These are phyloP conservation scores for Schizochytrium sp. DNA, from an alignment of 108 stramenopile species.

Conservation along the genomic window DNA sequence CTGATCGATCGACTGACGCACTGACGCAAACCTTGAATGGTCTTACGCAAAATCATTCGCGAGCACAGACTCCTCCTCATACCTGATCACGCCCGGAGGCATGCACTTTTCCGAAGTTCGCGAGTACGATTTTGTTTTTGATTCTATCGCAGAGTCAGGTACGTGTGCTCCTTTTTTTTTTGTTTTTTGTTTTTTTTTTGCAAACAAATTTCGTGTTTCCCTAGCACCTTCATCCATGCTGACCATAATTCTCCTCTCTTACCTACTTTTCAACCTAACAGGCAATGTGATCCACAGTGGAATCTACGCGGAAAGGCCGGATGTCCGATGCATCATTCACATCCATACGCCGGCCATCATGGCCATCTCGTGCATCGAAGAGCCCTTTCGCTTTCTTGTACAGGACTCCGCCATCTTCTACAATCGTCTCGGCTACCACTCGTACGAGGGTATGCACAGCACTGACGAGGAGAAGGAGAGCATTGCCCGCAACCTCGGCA, in stretches of 20 bases:
- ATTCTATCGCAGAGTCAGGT: not conserved
- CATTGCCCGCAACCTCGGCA: not conserved
- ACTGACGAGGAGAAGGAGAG: conserved; percentile 10
- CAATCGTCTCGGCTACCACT: conserved; percentile 1
- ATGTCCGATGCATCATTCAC: not conserved
- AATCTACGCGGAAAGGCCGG: not conserved
- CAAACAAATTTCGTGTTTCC: too few relatives aligned
- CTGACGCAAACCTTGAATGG: too few relatives aligned
- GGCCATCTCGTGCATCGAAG: not conserved
- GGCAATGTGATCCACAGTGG: conserved; percentile 15
- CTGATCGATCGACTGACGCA: too few relatives aligned
- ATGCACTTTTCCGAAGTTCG: conserved; percentile 14
- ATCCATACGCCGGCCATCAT: not conserved
- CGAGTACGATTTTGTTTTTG: not conserved
- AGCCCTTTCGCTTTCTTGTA: not conserved
- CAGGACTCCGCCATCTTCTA: not conserved
- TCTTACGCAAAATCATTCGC: too few relatives aligned
- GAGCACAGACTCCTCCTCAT: not conserved
- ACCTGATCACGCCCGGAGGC: not conserved
- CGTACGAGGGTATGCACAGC: not conserved
- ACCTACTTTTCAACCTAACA: too few relatives aligned
- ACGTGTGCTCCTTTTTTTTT: too few relatives aligned
- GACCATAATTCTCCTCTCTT: too few relatives aligned
- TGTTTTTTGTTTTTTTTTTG: too few relatives aligned
- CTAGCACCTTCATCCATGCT: too few relatives aligned